Evolutionary conservation across 1,139 yeast species (phyloP).

Genomic region (Candida mesenterica): DNA sequence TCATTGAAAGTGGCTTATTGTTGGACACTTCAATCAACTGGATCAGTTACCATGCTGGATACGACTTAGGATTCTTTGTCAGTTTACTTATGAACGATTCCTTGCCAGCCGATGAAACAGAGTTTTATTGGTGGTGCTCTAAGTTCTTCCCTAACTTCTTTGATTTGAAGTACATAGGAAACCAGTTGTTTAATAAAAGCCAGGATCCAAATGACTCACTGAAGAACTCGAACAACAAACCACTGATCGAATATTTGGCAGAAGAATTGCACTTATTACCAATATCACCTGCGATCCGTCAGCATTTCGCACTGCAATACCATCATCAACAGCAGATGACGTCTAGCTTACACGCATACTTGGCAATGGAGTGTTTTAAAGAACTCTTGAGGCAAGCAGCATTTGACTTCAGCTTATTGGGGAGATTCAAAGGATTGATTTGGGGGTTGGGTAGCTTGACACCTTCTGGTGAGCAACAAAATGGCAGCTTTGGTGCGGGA

Average conservation of each 20-base stretch:
- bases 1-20: constrained; percentile 84
- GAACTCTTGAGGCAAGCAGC: constrained; percentile 47
- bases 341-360: constrained; percentile 50
- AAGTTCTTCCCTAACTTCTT: constrained; percentile 79
- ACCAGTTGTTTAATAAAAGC: constrained; percentile 38
- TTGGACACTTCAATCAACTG: constrained; percentile 73
- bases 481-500: constrained; percentile 11
- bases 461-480: constrained; percentile 15
- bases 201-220: constrained; percentile 15
- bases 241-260: constrained; percentile 50
- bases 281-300: constrained; percentile 49
- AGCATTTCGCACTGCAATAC: constrained; percentile 37
- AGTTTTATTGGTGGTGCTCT: constrained; percentile 69
- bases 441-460: constrained; percentile 49
- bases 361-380: constrained; percentile 58
- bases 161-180: constrained; percentile 81
- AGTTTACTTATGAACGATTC: constrained; percentile 71
- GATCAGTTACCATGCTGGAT: constrained; percentile 93
- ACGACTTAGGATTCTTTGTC: constrained; percentile 87
- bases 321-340: constrained; percentile 45
- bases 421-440: constrained; percentile 48
- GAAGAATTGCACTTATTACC: constrained; percentile 59
- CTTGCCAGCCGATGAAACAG: constrained; percentile 81
- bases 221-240: constrained; percentile 31
- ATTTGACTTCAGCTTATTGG: constrained; percentile 31